These are phyloP conservation scores for Cutaneotrichosporon spelunceum DNA, from an alignment of 1,284 basidiomycete species.

Conservation along the genomic window DNA sequence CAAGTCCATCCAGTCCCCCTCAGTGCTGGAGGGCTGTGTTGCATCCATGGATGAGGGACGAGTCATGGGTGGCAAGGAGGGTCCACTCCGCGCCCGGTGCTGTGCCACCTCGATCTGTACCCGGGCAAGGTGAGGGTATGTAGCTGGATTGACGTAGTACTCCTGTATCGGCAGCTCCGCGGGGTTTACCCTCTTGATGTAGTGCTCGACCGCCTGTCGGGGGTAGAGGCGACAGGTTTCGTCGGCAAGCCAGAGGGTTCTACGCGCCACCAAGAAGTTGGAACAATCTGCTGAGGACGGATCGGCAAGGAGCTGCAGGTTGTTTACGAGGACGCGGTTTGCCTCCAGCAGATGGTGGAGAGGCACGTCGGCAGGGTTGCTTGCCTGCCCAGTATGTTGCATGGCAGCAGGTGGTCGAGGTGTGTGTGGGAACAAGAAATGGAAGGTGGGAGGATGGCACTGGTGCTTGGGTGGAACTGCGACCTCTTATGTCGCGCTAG, in stretches of 20 bases:
- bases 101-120: background rate
- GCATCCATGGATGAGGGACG: too few relatives aligned
- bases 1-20: too few relatives aligned
- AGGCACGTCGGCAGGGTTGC: too few relatives aligned
- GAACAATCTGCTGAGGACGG: too few relatives aligned
- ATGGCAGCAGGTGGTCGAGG: background rate
- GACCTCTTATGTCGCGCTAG: background rate
- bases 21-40: too few relatives aligned
- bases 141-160: background rate
- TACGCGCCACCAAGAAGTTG: background rate
- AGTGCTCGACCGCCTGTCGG: background rate
- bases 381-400: too few relatives aligned
- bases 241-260: background rate
- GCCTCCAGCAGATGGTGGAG: too few relatives aligned
- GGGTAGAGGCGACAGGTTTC: background rate
- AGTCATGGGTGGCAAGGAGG: too few relatives aligned
- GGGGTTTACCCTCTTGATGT: background rate
- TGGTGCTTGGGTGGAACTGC: background rate
- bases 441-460: background rate
- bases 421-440: too few relatives aligned
- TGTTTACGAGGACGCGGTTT: too few relatives aligned
- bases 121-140: background rate
- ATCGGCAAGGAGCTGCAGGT: background rate
- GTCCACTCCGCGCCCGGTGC: background rate
- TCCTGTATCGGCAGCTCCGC: background rate